Evolutionary conservation across 305 asterid genomes (phyloP), one percentile per base, ranked within the genome.

Genomic region (Vinca major): DNA sequence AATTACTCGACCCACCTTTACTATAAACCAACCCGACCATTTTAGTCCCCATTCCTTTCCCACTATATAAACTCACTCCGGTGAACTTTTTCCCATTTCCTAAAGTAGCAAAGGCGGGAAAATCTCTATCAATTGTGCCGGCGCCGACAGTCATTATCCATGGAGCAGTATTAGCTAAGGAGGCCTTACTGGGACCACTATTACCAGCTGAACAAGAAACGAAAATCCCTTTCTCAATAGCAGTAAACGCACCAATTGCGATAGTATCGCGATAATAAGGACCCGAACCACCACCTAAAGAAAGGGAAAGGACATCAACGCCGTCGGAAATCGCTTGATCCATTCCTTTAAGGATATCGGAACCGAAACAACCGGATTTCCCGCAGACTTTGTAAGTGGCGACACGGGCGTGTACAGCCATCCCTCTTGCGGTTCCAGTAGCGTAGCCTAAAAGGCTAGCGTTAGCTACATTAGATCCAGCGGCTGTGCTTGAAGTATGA

Each of bases 141-240:
- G 98, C 98, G 0, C 96, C 96, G 1, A 91, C 96, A 0, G 98
- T 91, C 88, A 86, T 81, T 4, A 89, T 88, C 98, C 98, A 92
- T 0, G 98, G 98, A 12, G 96, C 96, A 0, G 81, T 81, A 72
- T 92, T 92, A 0, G 91, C 86, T 4, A 92, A 50, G 0, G 97
- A 80, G 8, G 83, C 80, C 54, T 73, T 83, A 0, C 77, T 64
- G 1, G 97, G 97, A 1, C 98, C 97, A 17, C 87, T 80, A 19
- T 92, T 92, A 10, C 98, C 98, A 0, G 98, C 98, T 0, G 97
- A 90, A 51, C 96, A 92, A 0, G 98, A 88, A 2, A 90, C 97
- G 19, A 92, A 49, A 3, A 92, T 86, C 2, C 98, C 97, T 45
- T 62, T 88, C 73, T 88, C 92, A 82, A 81, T 82, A 0, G 99